Evolutionary conservation across 2,329 filamentous ascomycete species (phyloP), one percentile per base, ranked within the genome.

Genomic region (Myriosclerotinia duriaeana): DNA sequence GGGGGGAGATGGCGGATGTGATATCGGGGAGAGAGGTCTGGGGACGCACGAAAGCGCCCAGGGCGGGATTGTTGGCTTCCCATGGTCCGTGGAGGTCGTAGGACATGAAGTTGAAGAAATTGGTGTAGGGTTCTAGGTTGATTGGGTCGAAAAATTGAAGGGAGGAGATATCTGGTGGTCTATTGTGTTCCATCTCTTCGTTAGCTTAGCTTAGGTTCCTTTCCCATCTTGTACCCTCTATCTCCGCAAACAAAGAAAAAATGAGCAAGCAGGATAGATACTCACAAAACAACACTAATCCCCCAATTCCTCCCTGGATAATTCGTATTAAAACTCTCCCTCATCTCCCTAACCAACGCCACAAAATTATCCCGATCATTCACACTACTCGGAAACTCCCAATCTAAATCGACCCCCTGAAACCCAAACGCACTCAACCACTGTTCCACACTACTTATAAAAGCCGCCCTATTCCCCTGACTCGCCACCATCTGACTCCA

Each of bases 11-110:
- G 3, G 76, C 72, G 4, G 75, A 75, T 1, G 69, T 64, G n/a
- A 83, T 81, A 52, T 83, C 80, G 0, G 72, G 71, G 1, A 83
- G 75, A 53, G 82, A 76, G 1, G 80, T 77, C 34, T 83, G 80
- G 0, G 77, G 73, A 0, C 74, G 74, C 1, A 82, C 72, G 5
- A 74, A 63, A 1, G 73, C 64, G 0, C 78, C 77, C 1, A 75
- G 67, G 0, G 76, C 72, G 15, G 76, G 71, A 9, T 61, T 0
- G n/a, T 15, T 38, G 17, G 68, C 67, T 66, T 83, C 80, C 79
- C 79, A 82, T 4, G 72, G 73, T 3, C 79, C 79, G 66, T 82
- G 79, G 0, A 82, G 74, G 66, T 76, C 76, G 61, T 77, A 77
- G 14, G 74, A 65, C 77, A 78, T 78, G 34, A 78, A 71, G 53